phyloP scores from a whole-genome alignment of 1,284 basidiomycete species.

The Salmacisia buchloeana region DNA sequence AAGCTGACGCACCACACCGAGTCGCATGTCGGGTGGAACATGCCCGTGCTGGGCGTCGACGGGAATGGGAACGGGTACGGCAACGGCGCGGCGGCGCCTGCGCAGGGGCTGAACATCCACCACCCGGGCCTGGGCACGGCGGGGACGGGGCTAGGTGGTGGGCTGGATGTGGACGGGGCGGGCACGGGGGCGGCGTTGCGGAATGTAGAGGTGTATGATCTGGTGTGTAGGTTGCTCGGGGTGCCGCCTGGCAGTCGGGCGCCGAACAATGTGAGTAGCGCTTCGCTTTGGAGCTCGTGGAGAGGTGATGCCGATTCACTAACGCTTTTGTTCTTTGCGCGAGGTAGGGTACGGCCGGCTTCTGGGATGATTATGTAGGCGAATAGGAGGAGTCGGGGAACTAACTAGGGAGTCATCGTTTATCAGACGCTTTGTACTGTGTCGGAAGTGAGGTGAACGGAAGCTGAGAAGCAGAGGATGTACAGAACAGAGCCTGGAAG shows the following conservation, averaged over 20 bases:
- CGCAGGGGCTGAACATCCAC: constrained; percentile 16
- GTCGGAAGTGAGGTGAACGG: neutral
- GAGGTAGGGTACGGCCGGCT: constrained; percentile 10
- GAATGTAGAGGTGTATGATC: constrained; percentile 77
- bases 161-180: constrained; percentile 59
- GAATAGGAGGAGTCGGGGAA: too few species aligned
- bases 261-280: constrained; percentile 63
- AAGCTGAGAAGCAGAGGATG: neutral
- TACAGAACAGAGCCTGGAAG: neutral
- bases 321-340: neutral
- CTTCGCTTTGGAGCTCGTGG: neutral
- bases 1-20: constrained; percentile 53
- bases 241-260: constrained; percentile 58
- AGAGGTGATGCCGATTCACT: neutral
- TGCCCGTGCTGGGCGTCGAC: neutral
- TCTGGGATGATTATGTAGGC: constrained; percentile 13
- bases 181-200: constrained; percentile 59
- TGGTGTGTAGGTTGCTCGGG: constrained; percentile 68
- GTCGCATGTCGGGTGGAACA: neutral
- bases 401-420: too few species aligned
- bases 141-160: neutral
- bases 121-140: constrained; percentile 40
- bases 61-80: neutral
- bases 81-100: neutral
- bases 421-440: neutral